phyloP scores from a whole-genome alignment of 2,329 filamentous ascomycete genomes.

The Nemania sp. region DNA sequence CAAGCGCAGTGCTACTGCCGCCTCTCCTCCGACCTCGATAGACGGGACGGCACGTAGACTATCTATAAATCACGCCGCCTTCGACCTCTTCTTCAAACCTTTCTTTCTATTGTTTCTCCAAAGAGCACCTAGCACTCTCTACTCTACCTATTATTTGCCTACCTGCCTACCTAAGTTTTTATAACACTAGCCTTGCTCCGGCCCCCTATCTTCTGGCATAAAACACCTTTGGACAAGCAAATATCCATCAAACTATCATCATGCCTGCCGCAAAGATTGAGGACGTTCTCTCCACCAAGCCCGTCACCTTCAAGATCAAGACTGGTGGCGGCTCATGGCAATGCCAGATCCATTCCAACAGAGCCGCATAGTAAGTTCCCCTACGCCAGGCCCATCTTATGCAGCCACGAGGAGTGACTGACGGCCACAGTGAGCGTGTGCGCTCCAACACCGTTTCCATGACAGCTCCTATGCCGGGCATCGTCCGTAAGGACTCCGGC shows the following conservation, averaged over 20 bases:
- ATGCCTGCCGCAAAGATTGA: slow-evolving; percentile 38
- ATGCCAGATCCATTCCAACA: slow-evolving; percentile 38
- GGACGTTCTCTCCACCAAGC: slow-evolving; percentile 35
- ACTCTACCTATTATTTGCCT: not conserved
- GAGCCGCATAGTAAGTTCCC: slow-evolving; percentile 38
- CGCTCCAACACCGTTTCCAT: slow-evolving; percentile 4
- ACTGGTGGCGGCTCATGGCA: slow-evolving; percentile 38
- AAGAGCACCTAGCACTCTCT: not conserved
- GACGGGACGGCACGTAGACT: slow-evolving; percentile 4
- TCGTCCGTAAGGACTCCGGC: slow-evolving; percentile 35
- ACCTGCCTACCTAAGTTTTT: not conserved
- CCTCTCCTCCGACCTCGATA: slow-evolving; percentile 12
- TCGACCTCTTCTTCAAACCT: not conserved
- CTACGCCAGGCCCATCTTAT: not conserved
- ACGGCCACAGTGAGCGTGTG: slow-evolving; percentile 26
- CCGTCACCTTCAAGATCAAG: slow-evolving; percentile 39
- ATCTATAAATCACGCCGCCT: slow-evolving; percentile 25
- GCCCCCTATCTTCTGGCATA: too few species aligned
- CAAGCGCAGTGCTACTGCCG: not conserved
- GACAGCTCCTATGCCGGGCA: slow-evolving; percentile 25
- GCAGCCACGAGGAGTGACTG: slow-evolving; percentile 18
- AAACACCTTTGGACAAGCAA: too few species aligned
- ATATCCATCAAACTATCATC: slow-evolving; percentile 18
- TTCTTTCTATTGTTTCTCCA: not conserved
- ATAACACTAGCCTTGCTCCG: not conserved